These are phyloP conservation scores for Aphanomyces astaci DNA, from an alignment of 352 stramenopile genomes.

Conservation along the genomic window DNA sequence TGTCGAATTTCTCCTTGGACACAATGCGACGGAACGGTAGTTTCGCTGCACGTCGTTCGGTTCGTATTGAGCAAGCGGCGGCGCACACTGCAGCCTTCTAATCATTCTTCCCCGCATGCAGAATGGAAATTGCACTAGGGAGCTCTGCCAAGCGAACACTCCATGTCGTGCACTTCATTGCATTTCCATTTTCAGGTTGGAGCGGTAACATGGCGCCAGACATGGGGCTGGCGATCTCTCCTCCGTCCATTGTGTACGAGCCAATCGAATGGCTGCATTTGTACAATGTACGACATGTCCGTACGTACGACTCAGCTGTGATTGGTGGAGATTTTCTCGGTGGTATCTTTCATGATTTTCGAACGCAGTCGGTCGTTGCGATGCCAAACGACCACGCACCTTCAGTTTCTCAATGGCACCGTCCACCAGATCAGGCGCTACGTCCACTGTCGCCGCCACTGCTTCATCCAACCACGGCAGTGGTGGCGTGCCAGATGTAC, in stretches of 20 bases:
- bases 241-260: background rate
- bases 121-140: too few species aligned
- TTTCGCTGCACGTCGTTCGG: too few species aligned
- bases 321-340: background rate
- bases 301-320: background rate
- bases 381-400: background rate
- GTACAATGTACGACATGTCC: background rate
- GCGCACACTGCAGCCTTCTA: too few species aligned
- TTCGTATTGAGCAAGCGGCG: too few species aligned
- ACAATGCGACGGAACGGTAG: too few species aligned
- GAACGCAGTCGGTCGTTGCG: background rate
- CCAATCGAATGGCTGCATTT: background rate
- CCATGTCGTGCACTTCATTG: too few species aligned
- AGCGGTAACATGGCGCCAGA: background rate
- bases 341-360: background rate
- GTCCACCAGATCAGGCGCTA: background rate
- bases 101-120: too few species aligned
- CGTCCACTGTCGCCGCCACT: background rate
- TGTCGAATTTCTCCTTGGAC: background rate
- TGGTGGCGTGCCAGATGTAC: background rate
- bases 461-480: background rate
- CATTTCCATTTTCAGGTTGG: background rate
- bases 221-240: background rate
- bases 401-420: background rate
- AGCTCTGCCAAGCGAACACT: too few species aligned